A percentile compares a stretch with the other conserved stretches of the same genome.
Conservation (phyloP, 805 yeast genomes). For the Candida cerambycidarum region DNA sequence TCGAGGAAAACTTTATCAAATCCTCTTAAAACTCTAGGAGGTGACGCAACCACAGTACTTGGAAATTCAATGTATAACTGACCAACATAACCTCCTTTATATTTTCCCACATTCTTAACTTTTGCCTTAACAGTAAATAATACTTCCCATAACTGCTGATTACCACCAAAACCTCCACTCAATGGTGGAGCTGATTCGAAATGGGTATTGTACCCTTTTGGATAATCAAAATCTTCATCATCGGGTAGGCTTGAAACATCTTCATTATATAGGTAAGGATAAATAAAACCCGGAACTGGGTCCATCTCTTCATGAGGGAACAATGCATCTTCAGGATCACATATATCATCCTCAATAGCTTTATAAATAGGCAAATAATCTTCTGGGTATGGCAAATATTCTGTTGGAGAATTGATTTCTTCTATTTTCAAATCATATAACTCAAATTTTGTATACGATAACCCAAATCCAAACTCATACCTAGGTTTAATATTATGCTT, state of each 20-base stretch:
- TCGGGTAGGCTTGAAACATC: constrained; percentile 34
- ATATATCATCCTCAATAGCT: constrained; percentile 45
- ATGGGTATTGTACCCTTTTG: constrained; percentile 36
- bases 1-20: constrained; percentile 52
- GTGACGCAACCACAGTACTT: constrained; percentile 46
- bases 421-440: constrained; percentile 37
- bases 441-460: constrained; percentile 51
- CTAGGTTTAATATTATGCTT: constrained; percentile 55
- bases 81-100: constrained; percentile 48
- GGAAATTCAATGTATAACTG: constrained; percentile 57
- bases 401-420: constrained; percentile 43
- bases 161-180: constrained; percentile 60
- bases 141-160: constrained; percentile 58
- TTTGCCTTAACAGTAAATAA: constrained; percentile 45
- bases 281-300: constrained; percentile 56
- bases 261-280: constrained; percentile 49
- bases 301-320: constrained; percentile 53
- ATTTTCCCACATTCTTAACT: constrained; percentile 49
- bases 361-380: constrained; percentile 45
- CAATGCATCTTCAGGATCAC: constrained; percentile 55
- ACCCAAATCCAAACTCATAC: constrained; percentile 62
- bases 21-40: constrained; percentile 54
- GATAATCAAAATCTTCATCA: constrained; percentile 38
- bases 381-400: constrained; percentile 46
- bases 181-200: constrained; percentile 34